Base-by-base conservation (phyloP, 2,329 filamentous ascomycete genomes). In the Tolypocladium inflatum region DNA sequence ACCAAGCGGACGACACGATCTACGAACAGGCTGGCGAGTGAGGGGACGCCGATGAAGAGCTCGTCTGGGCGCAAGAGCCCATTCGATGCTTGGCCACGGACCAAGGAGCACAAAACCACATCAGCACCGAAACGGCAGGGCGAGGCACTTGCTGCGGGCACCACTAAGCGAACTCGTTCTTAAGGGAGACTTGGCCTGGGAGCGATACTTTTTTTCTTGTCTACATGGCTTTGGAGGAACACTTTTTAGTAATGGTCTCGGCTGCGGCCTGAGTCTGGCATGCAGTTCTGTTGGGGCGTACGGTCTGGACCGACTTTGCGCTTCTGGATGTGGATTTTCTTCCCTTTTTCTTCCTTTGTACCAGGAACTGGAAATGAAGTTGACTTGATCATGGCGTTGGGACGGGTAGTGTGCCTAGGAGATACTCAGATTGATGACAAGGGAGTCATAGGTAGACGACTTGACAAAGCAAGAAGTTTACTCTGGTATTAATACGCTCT, bases 71-170 rank as follows among this genome's bases (percentile, higher is more conserved):
- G 74, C 62, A 75, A 74, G 58, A 85, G 81, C 64, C 84, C 83
- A 2, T 90, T 90, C 64, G 85, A 88, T 64, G 78, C 78, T 43
- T 91, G 87, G 87, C 81, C 77, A 62, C 83, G 86, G 59, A 83
- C 82, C 64, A 90, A 90, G 76, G 74, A 70, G 62, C 71, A 64
- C 70, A 60, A 74, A 75, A 60, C 76, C 68, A 60, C 75, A 74
- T 65, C 73, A 33, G 66, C 71, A 30, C 62, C 71, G 54, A 81
- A 81, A 68, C 75, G 78, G 60, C 65, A 67, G 30, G 72, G 65
- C 43, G 71, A 73, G 9, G 66, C 61, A n/a, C 64, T 73, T 23
- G 62, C 63, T 30, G 61, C 69, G 4, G 60, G 65, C 35, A 62
- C 65, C 35, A 58, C 72, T 30, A 76, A 76, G 66, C 71, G 74